Conservation (phyloP, 345 rosid genomes). For the Passiflora organensis region DNA sequence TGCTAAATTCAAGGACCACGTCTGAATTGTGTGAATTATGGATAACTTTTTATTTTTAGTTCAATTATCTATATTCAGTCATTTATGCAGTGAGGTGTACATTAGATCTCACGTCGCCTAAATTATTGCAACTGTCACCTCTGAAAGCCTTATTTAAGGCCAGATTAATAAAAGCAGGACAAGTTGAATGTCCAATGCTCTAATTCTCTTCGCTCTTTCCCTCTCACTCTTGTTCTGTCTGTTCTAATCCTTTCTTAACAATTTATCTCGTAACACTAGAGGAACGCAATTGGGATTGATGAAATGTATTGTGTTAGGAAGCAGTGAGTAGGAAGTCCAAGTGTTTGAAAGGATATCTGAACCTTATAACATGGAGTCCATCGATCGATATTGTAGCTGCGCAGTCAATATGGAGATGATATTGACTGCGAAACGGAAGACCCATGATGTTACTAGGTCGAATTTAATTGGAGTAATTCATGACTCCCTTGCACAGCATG, state of each 20-base stretch:
- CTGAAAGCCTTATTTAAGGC: no score
- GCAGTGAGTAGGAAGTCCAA: conserved; percentile 50
- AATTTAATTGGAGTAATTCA: conserved; percentile 52
- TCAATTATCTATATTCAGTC: conserved; percentile 50
- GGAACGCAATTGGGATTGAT: conserved; percentile 36
- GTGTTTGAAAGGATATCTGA: conserved; percentile 47
- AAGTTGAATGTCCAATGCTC: no score
- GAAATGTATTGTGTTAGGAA: conserved; percentile 73
- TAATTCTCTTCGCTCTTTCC: no score
- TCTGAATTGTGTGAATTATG: conserved; percentile 57
- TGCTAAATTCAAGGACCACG: no score
- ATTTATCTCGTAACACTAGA: conserved; percentile 47
- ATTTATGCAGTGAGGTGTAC: conserved; percentile 64
- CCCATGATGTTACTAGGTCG: conserved; percentile 73
- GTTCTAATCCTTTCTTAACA: no score
- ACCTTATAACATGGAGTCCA: conserved; percentile 57
- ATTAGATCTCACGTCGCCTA: no score
- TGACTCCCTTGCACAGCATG: conserved; percentile 62
- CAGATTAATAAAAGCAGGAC: no score
- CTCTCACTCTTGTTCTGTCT: no score
- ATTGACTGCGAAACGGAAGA: conserved; percentile 49
- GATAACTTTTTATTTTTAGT: conserved; percentile 62
- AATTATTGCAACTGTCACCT: no score
- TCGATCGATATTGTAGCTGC: conserved; percentile 59
- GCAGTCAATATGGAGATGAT: conserved; percentile 54